Evolutionary conservation across 192 early-diverging fungal species (phyloP), one percentile per base, ranked within the genome.

Genomic region (Chytriomyces hyalinus): DNA sequence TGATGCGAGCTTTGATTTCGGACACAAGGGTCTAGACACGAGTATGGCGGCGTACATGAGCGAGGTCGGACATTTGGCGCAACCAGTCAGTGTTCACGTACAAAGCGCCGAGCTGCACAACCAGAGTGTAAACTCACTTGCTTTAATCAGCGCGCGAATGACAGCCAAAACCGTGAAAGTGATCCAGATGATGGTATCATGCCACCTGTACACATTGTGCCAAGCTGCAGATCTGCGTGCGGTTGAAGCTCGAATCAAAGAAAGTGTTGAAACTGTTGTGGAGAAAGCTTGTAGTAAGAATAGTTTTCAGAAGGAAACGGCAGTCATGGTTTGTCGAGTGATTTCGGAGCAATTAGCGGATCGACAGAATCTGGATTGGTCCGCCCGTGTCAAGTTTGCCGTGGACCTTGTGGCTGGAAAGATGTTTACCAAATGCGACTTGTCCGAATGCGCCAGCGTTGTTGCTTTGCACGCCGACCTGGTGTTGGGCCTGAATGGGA

Each of bases 151-250:
- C 46, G 68, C 68, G 24, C 15, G 68, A 47, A 70, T 50, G 24
- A 70, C 68, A 10, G 46, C 20, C 10, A 13, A 26, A 10, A 44
- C 68, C n/a, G 46, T 70, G 20, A 44, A 70, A 48, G 43, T 70
- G 10, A 11, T 70, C 20, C 68, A 70, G 46, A 70, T 70, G 68
- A 70, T 70, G 68, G 10, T 48, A 3, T 59, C 50, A 17, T 70
- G 68, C 68, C 26, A 50, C 10, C 3, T 70, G 2, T 15, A 17
- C 10, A 11, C 68, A 4, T 44, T 70, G n/a, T 70, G 68, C 46
- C 68, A 70, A 60, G 68, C 50, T 28, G 68, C 68, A 4, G 68
- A 70, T 48, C 22, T 70, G 2, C 68, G 68, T 59, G 15, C 68
- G 3, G 10, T 70, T 11, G 68, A 70, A 26, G 11, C 17, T 13